These are phyloP conservation scores for Emericellopsis atlantica DNA, from an alignment of 2,329 filamentous ascomycete species.

Conservation along the genomic window DNA sequence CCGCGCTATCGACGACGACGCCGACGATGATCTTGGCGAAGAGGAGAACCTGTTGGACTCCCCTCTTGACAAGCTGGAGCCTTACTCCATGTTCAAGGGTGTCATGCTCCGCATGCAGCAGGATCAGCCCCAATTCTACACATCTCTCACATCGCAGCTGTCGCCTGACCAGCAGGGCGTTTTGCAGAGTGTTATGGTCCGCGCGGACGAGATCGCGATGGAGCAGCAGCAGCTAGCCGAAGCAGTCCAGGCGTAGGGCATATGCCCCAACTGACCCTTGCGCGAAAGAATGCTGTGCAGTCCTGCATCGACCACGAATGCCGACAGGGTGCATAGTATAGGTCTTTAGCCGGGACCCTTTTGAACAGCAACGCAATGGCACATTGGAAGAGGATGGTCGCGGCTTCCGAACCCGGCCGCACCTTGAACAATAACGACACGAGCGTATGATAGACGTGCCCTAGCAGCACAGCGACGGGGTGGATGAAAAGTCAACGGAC, in stretches of 20 bases:
- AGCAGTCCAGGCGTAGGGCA: background rate
- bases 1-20: constrained; percentile 41
- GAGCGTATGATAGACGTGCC: no score
- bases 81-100: constrained; percentile 78
- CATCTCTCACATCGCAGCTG: constrained; percentile 65
- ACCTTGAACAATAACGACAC: no score
- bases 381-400: no score
- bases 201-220: constrained; percentile 29
- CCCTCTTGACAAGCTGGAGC: constrained; percentile 88
- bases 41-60: constrained; percentile 93
- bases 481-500: no score
- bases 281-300: no score
- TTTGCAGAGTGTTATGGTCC: constrained; percentile 67
- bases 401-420: no score
- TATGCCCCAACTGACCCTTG: background rate
- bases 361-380: no score
- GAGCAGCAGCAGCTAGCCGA: constrained; percentile 1
- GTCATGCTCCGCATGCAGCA: constrained; percentile 82
- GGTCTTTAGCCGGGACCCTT: no score
- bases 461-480: no score
- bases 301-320: no score
- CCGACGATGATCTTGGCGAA: constrained; percentile 73
- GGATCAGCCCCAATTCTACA: constrained; percentile 82
- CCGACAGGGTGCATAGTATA: no score
- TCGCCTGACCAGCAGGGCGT: constrained; percentile 69